Evolutionary conservation across 202 grass and related monocot genomes (phyloP).

Genomic region (Miscanthus sacchariflorus): DNA sequence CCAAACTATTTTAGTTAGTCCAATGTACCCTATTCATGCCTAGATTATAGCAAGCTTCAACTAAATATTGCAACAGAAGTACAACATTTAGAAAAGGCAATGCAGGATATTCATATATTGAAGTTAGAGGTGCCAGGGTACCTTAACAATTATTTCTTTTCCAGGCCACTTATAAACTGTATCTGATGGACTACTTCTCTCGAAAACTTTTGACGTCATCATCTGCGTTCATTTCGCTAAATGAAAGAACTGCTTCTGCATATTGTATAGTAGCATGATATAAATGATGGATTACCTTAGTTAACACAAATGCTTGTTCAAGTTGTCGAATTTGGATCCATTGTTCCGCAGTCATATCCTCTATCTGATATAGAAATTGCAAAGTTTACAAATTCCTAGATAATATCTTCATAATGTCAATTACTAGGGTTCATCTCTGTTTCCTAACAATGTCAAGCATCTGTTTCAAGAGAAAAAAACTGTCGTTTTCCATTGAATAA

Average conservation of each 20-base stretch:
- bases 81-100: constrained; percentile 33
- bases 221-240: constrained; percentile 55
- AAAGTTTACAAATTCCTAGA: constrained; percentile 41
- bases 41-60: constrained; percentile 30
- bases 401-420: constrained; percentile 25
- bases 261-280: constrained; percentile 37
- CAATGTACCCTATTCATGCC: neutral
- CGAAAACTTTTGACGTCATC: constrained; percentile 71
- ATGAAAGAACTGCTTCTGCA: constrained; percentile 49
- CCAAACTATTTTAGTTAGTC: neutral
- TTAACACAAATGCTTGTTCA: constrained; percentile 95
- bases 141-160: constrained; percentile 53
- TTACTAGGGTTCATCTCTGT: constrained; percentile 16
- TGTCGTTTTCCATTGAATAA: neutral
- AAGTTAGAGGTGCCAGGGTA: constrained; percentile 36
- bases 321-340: constrained; percentile 95
- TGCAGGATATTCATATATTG: constrained; percentile 8
- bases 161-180: constrained; percentile 30
- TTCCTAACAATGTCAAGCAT: constrained; percentile 22
- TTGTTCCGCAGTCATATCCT: constrained; percentile 87
- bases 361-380: constrained; percentile 64
- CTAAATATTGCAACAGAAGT: constrained; percentile 28
- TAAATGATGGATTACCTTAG: constrained; percentile 71
- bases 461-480: constrained; percentile 13
- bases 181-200: constrained; percentile 45